A percentile compares a stretch with the other conserved stretches of the same genome.
These are phyloP conservation scores for Candida tropicalis DNA, from an alignment of 1,139 yeast genomes.

Conservation along the genomic window DNA sequence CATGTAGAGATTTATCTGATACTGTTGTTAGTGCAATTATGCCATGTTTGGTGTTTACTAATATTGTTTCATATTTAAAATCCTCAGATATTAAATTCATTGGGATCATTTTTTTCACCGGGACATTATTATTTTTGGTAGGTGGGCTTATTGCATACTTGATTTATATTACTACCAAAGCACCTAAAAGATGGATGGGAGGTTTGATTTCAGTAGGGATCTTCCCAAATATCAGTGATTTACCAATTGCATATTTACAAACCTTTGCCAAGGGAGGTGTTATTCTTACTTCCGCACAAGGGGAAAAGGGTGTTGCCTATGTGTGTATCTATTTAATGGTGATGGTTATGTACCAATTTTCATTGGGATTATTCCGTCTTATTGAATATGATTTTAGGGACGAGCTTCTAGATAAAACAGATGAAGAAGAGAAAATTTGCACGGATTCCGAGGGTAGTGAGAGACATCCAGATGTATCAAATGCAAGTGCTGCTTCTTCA, in stretches of 20 bases:
- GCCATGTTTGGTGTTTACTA: conserved; percentile 80
- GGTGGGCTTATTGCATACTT: conserved; percentile 42
- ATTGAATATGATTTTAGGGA: conserved; percentile 70
- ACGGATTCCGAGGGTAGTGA: conserved; percentile 6
- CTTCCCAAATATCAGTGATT: conserved; percentile 73
- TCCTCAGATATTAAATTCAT: conserved; percentile 73
- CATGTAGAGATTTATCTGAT: conserved; percentile 73
- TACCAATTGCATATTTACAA: conserved; percentile 88
- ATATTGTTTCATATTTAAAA: conserved; percentile 69
- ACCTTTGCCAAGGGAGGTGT: conserved; percentile 70
- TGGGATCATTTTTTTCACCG: conserved; percentile 69
- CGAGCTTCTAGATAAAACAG: conserved; percentile 15
- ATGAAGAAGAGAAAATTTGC: conserved; percentile 6
- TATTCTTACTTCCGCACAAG: conserved; percentile 57
- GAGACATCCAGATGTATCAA: conserved; percentile 16
- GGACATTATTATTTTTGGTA: conserved; percentile 42
- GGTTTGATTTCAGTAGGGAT: conserved; percentile 70
- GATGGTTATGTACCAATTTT: conserved; percentile 72
- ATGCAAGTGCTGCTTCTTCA: conserved; percentile 8
- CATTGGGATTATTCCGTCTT: conserved; percentile 71
- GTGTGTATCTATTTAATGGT: conserved; percentile 77
- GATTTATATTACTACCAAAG: conserved; percentile 38
- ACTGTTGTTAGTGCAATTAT: conserved; percentile 70
- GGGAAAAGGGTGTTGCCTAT: conserved; percentile 82
- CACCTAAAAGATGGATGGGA: conserved; percentile 79